phyloP scores from a whole-genome alignment of 2,329 filamentous ascomycete species.

The Penicillium fuscoglaucum region DNA sequence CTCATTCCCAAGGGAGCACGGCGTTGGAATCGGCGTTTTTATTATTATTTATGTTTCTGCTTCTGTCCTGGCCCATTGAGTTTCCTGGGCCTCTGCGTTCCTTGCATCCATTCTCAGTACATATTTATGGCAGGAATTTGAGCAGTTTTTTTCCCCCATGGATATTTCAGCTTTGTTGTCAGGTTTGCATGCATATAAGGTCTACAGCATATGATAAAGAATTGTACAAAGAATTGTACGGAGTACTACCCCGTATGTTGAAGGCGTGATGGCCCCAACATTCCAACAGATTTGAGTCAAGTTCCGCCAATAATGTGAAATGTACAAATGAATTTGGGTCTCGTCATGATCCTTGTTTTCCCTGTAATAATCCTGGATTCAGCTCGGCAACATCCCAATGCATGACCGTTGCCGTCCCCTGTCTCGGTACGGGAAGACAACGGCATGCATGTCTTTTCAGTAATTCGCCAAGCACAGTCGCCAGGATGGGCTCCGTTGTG shows the following conservation, averaged over 20 bases:
- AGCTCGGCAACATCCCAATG: not conserved
- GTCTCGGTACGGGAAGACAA: not conserved
- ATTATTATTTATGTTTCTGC: slow-evolving; percentile 1
- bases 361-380: not conserved
- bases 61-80: not conserved
- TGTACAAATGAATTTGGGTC: not conserved
- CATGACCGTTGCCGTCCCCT: slow-evolving; percentile 10
- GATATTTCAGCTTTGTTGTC: not conserved
- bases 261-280: not conserved
- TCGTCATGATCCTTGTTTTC: not conserved
- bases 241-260: not conserved
- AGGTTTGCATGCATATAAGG: not conserved
- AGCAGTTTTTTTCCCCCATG: not conserved
- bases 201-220: not conserved
- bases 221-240: not conserved
- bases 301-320: not conserved
- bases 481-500: not conserved
- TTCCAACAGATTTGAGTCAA: not conserved
- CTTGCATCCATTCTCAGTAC: slow-evolving; percentile 1
- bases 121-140: slow-evolving; percentile 1
- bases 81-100: not conserved
- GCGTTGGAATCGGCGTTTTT: slow-evolving; percentile 23
- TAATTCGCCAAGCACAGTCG: slow-evolving; percentile 1
- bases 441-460: not conserved
- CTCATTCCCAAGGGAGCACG: slow-evolving; percentile 23